These are phyloP conservation scores for Neolentinus lepideus DNA, from an alignment of 1,284 basidiomycete species.

Conservation along the genomic window DNA sequence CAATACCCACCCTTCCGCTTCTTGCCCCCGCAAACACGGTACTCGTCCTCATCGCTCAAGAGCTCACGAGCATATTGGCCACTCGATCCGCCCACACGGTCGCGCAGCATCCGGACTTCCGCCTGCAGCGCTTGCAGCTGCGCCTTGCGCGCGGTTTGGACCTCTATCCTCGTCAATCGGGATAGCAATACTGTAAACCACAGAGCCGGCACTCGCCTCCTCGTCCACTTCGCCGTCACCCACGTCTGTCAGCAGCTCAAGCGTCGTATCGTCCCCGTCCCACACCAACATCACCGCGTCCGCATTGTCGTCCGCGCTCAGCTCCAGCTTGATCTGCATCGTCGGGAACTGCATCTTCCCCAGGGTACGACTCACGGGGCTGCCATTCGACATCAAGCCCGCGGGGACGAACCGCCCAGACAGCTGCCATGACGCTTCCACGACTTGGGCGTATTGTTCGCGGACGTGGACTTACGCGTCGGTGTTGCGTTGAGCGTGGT, in stretches of 20 bases:
- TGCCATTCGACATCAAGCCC: no score
- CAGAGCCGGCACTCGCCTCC: constrained; percentile 36
- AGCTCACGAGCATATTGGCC: constrained; percentile 6
- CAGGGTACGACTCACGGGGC: neutral
- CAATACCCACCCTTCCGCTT: constrained; percentile 48
- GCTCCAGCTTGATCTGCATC: constrained; percentile 4
- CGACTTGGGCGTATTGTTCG: neutral
- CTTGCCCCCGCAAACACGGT: constrained; percentile 55
- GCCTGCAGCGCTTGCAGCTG: constrained; percentile 77
- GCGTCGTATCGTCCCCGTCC: constrained; percentile 30
- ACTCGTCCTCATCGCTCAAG: constrained; percentile 26
- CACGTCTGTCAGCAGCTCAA: constrained; percentile 5
- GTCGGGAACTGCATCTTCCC: neutral
- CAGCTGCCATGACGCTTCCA: neutral
- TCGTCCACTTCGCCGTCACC: constrained; percentile 56
- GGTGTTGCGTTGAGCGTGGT: neutral
- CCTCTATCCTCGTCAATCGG: constrained; percentile 28
- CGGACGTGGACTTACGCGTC: neutral
- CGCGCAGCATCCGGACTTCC: constrained; percentile 53
- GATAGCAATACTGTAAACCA: constrained; percentile 7
- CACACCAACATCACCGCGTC: constrained; percentile 9
- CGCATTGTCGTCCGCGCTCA: neutral
- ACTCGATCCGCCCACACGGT: constrained; percentile 17
- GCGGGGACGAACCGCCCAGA: neutral
- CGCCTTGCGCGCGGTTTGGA: constrained; percentile 52